phyloP scores from a whole-genome alignment of 805 yeast genomes.

The Isabelozyma rhagii region DNA sequence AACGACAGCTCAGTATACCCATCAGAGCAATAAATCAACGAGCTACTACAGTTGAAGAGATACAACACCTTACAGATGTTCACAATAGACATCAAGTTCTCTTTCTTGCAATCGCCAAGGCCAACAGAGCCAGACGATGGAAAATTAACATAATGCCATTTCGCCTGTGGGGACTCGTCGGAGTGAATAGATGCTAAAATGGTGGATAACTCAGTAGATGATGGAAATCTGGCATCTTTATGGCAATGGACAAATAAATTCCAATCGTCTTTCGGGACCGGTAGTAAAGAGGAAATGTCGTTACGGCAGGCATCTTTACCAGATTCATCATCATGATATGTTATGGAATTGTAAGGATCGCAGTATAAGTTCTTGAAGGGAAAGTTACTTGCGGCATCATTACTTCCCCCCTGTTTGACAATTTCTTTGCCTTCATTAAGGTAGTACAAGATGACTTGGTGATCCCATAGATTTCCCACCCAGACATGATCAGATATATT shows the following conservation, averaged over 20 bases:
- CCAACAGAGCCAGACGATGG: constrained; percentile 87
- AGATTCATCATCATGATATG: constrained; percentile 26
- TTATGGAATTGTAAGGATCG: constrained; percentile 50
- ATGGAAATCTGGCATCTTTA: constrained; percentile 57
- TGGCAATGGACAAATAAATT: constrained; percentile 54
- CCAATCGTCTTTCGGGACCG: constrained; percentile 55
- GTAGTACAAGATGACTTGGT: constrained; percentile 35
- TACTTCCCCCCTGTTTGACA: constrained; percentile 3
- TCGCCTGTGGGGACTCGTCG: not conserved
- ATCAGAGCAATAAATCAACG: constrained; percentile 75
- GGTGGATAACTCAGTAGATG: constrained; percentile 31
- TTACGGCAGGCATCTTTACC: constrained; percentile 17
- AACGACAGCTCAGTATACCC: constrained; percentile 91
- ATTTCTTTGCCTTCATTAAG: constrained; percentile 5
- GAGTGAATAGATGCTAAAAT: constrained; percentile 20
- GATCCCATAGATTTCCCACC: constrained; percentile 83
- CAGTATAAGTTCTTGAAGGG: constrained; percentile 40
- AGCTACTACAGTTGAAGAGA: constrained; percentile 30
- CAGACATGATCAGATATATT: constrained; percentile 55
- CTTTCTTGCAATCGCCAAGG: constrained; percentile 63
- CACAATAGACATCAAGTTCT: constrained; percentile 60
- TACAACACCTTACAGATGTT: constrained; percentile 69
- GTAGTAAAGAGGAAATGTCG: constrained; percentile 15
- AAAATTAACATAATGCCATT: constrained; percentile 46
- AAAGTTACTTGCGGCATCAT: constrained; percentile 1